Percentiles rank a stretch among this genome's conserved stretches.
These are phyloP conservation scores for Candida suzukii DNA, from an alignment of 805 yeast species.

Conservation along the genomic window DNA sequence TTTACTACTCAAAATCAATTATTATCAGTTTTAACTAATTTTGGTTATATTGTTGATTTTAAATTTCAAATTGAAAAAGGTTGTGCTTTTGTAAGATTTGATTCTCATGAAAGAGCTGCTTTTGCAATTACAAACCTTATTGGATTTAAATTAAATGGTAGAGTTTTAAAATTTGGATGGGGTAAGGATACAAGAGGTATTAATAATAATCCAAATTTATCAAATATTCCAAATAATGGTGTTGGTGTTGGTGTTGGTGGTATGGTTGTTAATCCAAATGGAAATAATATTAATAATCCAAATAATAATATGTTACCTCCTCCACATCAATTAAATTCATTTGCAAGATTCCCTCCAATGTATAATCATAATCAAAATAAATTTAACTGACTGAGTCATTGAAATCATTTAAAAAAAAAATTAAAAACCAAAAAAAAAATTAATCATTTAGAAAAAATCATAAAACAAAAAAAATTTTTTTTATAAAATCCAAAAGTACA, in stretches of 20 bases:
- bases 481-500: too few relatives aligned
- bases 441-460: neutral
- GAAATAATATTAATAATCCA: too few relatives aligned
- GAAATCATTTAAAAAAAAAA: too few relatives aligned
- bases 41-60: conserved; percentile 78
- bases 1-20: conserved; percentile 67
- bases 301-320: neutral
- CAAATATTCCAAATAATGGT: neutral
- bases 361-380: neutral
- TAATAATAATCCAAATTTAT: neutral
- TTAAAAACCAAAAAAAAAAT: too few relatives aligned
- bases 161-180: conserved; percentile 82
- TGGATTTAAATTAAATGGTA: conserved; percentile 67
- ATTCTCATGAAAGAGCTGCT: conserved; percentile 84
- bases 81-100: conserved; percentile 85
- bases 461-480: too few relatives aligned
- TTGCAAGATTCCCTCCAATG: conserved; percentile 3
- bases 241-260: too few relatives aligned
- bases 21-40: conserved; percentile 65
- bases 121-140: conserved; percentile 74
- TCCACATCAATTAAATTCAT: neutral
- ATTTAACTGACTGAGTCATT: neutral
- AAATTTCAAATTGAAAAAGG: conserved; percentile 76
- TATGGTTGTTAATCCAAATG: too few relatives aligned
- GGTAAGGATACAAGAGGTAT: conserved; percentile 47